Evolutionary conservation across 78 protist genomes (phyloP).

Genomic region (Paulinella micropora): DNA sequence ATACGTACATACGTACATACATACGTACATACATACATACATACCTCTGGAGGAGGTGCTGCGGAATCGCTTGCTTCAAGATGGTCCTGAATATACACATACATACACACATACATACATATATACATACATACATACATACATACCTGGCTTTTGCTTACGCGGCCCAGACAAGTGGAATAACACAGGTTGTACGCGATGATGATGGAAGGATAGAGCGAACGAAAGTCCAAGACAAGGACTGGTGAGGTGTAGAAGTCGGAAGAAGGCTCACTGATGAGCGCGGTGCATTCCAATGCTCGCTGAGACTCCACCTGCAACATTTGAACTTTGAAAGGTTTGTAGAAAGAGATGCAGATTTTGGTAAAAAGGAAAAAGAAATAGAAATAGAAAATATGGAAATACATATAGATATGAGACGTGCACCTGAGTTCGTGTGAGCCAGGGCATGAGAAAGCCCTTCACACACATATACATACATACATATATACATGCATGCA

Average conservation of each 20-base stretch:
- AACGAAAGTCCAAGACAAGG: conserved; percentile 78
- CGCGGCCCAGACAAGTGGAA: conserved; percentile 56
- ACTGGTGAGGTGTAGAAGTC: conserved; percentile 66
- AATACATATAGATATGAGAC: neutral
- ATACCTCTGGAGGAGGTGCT: too few relatives aligned
- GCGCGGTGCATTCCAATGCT: conserved; percentile 61
- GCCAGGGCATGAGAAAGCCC: conserved; percentile 75
- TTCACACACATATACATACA: neutral
- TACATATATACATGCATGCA: neutral
- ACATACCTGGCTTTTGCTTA: neutral
- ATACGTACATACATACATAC: too few relatives aligned
- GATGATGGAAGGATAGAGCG: conserved; percentile 86
- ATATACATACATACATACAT: neutral
- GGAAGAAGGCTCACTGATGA: conserved; percentile 72
- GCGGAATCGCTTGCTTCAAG: too few relatives aligned
- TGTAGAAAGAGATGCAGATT: neutral
- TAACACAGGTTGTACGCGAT: conserved; percentile 89
- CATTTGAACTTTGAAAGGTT: neutral
- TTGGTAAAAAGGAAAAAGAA: neutral
- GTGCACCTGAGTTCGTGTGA: neutral
- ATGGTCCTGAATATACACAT: too few relatives aligned
- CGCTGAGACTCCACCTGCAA: conserved; percentile 20
- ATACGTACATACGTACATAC: too few relatives aligned
- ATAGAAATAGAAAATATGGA: neutral
- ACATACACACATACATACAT: neutral